Conservation (phyloP, 2,329 filamentous ascomycete species). For the Nothomitra cinnamomea region DNA sequence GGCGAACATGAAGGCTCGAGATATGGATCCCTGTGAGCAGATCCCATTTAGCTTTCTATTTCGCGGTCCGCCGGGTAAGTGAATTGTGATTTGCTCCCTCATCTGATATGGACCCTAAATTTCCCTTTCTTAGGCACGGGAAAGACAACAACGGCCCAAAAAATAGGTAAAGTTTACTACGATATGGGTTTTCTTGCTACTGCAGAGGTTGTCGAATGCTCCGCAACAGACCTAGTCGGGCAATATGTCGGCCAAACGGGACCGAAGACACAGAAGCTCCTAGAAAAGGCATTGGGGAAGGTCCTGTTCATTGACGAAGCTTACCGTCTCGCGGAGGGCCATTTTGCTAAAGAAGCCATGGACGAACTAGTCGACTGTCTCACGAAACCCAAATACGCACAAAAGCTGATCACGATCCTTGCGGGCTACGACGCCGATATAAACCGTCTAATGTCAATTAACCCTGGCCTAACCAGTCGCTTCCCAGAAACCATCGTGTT, state of each 20-base stretch:
- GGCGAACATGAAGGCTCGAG: conserved; percentile 31
- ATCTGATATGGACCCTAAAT: conserved; percentile 3
- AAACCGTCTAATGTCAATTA: conserved; percentile 41
- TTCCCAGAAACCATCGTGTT: conserved; percentile 49
- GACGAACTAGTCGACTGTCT: conserved; percentile 34
- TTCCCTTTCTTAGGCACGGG: conserved; percentile 36
- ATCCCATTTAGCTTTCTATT: conserved; percentile 56
- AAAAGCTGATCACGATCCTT: conserved; percentile 48
- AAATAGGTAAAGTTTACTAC: conserved; percentile 60
- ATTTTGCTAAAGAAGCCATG: conserved; percentile 39
- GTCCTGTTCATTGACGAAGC: conserved; percentile 60
- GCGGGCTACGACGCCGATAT: conserved; percentile 54
- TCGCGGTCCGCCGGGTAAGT: conserved; percentile 42
- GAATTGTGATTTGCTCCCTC: not conserved
- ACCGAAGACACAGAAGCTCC: conserved; percentile 41
- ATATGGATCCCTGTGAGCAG: conserved; percentile 37
- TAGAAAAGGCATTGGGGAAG: conserved; percentile 46
- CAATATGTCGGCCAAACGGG: conserved; percentile 54
- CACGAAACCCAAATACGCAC: conserved; percentile 38
- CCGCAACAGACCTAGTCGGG: conserved; percentile 50
- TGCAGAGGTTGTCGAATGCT: conserved; percentile 45
- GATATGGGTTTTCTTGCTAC: conserved; percentile 51
- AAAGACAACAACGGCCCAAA: conserved; percentile 56
- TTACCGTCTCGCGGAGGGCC: conserved; percentile 42
- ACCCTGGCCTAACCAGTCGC: conserved; percentile 45